A percentile compares a stretch with the other conserved stretches of the same genome.
Conservation (phyloP, 805 yeast species). For the Diddensiella santjacobensis region DNA sequence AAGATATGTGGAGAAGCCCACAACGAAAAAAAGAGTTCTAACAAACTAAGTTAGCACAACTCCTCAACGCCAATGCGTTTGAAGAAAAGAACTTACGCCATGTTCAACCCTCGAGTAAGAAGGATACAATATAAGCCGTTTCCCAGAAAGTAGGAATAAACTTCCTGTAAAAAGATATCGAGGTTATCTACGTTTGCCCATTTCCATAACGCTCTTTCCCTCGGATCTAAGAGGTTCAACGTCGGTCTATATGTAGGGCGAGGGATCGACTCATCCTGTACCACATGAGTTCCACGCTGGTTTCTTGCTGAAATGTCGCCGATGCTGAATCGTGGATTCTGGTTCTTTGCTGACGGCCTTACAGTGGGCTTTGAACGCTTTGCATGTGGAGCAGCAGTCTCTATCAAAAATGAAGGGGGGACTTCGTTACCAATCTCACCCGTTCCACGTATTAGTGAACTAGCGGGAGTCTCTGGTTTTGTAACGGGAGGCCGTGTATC, state of each 20-base stretch:
- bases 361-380: background rate
- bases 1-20: conserved; percentile 72
- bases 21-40: conserved; percentile 68
- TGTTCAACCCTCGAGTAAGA: conserved; percentile 58
- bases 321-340: background rate
- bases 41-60: background rate
- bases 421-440: background rate
- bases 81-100: conserved; percentile 33
- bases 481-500: background rate
- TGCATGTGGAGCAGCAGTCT: background rate
- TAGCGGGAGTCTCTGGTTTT: background rate
- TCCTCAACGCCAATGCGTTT: too few relatives aligned
- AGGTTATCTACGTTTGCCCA: conserved; percentile 96
- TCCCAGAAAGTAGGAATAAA: conserved; percentile 79
- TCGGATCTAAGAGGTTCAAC: conserved; percentile 17
- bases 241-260: background rate
- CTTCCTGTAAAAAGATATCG: conserved; percentile 77
- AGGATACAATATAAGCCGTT: conserved; percentile 82
- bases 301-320: background rate
- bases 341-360: background rate
- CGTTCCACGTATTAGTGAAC: background rate
- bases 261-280: background rate
- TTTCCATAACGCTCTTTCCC: conserved; percentile 81
- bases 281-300: background rate
- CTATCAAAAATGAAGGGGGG: too few relatives aligned